Conservation (phyloP, 1,139 yeast species). For the Diutina siamensis region DNA sequence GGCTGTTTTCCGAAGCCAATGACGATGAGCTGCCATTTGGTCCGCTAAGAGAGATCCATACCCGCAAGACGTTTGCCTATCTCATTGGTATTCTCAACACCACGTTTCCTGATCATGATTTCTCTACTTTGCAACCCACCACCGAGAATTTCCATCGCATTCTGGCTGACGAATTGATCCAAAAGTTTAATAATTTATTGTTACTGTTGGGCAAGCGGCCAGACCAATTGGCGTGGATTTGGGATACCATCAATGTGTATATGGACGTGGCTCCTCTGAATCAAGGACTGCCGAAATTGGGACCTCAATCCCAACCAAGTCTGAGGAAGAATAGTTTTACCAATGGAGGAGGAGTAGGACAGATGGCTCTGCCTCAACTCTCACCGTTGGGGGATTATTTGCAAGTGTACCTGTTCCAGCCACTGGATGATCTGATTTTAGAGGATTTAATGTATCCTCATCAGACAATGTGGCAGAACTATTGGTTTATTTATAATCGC, state of each 20-base stretch:
- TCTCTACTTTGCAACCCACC: constrained; percentile 75
- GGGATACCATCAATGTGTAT: constrained; percentile 82
- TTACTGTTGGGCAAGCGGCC: constrained; percentile 62
- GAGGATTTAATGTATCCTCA: constrained; percentile 56
- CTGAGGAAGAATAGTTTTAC: constrained; percentile 18
- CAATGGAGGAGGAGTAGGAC: not conserved
- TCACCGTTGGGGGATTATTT: not conserved
- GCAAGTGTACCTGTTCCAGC: constrained; percentile 62
- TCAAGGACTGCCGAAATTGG: constrained; percentile 3
- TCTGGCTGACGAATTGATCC: constrained; percentile 44
- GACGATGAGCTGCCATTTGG: constrained; percentile 79
- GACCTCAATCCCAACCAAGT: constrained; percentile 12
- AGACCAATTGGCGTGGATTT: constrained; percentile 49
- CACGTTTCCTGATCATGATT: constrained; percentile 93
- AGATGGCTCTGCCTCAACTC: not conserved
- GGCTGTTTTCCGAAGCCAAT: not conserved
- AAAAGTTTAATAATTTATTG: constrained; percentile 69
- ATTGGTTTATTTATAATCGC: constrained; percentile 88
- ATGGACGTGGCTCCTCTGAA: constrained; percentile 47
- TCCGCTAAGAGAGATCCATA: constrained; percentile 71
- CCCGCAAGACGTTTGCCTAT: constrained; percentile 84
- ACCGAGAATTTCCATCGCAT: constrained; percentile 49
- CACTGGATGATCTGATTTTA: constrained; percentile 68
- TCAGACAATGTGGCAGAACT: constrained; percentile 78
- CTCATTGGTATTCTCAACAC: constrained; percentile 83